Evolutionary conservation across 257 asterid species (phyloP), one percentile per base, ranked within the genome.

Genomic region (Scutellaria galericulata): DNA sequence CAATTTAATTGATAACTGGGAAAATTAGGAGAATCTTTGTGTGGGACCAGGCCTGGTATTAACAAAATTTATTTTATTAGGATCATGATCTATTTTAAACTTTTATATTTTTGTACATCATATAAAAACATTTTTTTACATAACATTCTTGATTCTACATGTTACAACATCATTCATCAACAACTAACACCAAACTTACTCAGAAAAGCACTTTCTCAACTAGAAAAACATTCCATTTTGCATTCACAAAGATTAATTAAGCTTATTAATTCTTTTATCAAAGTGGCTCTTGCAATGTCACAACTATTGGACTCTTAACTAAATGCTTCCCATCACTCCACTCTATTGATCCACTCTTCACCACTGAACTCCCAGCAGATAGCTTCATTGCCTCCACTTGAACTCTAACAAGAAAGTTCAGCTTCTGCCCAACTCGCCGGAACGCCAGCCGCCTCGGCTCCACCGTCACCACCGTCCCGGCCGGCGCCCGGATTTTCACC

Each of bases 251-350:
- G 11, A 67, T 44, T 45, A 41, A 24, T 14, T 42, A 64, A 52
- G n/a, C 64, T 14, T 24, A 18, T 18, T 47, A 31, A 18, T 18
- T 18, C 59, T 15, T 15, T 37, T 7, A 51, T 81, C 71, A 83
- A 40, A 90, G 89, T 1, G 98, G 98, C 72, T 93, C 85, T 70
- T 90, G 97, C 83, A 90, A 20, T 14, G 97, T 90, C 69, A 89
- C 87, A n/a, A 90, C 90, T 64, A 93, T 31, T 37, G 96, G 88
- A 68, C 97, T 90, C 0, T 72, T 83, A 11, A 90, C 96, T 0
- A 58, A 3, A 72, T 85, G 97, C 72, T 93, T 89, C 71, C 90
- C 98, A 70, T 93, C 98, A 0, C 89, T 85, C 98, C 98, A 93
- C 0, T 75, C 84, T 46, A 93, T 75, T 0, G 96, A 82, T 2